phyloP scores from a whole-genome alignment of 257 asterid species.

The Solanum chilense region DNA sequence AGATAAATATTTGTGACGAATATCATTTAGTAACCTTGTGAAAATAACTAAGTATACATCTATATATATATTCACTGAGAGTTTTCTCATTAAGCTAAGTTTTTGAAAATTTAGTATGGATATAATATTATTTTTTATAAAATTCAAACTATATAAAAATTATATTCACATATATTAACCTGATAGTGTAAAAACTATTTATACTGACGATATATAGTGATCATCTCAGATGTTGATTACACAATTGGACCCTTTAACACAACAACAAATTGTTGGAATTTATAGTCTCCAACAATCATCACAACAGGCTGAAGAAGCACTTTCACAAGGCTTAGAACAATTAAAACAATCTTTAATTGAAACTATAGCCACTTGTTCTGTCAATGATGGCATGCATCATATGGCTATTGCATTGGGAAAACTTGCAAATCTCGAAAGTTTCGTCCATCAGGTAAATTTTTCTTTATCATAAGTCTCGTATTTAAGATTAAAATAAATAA shows the following conservation, averaged over 20 bases:
- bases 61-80: background rate
- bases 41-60: background rate
- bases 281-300: slow-evolving; percentile 83
- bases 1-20: background rate
- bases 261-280: slow-evolving; percentile 84
- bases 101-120: background rate
- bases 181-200: background rate
- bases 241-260: slow-evolving; percentile 80
- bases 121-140: background rate
- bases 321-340: slow-evolving; percentile 85
- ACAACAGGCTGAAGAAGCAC: slow-evolving; percentile 92
- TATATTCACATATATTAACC: background rate
- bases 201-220: background rate
- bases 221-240: slow-evolving; percentile 49
- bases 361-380: slow-evolving; percentile 45
- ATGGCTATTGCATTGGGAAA: slow-evolving; percentile 87
- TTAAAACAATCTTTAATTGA: slow-evolving; percentile 70
- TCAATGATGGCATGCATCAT: slow-evolving; percentile 72
- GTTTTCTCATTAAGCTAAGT: background rate
- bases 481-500: background rate
- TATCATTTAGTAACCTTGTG: background rate
- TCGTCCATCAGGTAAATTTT: slow-evolving; percentile 65
- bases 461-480: background rate
- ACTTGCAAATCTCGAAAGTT: slow-evolving; percentile 80
- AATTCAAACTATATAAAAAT: background rate